A percentile compares a stretch with the other conserved stretches of the same genome.
phyloP scores from a whole-genome alignment of 2,329 filamentous ascomycete species.

The Calonectria pteridis region DNA sequence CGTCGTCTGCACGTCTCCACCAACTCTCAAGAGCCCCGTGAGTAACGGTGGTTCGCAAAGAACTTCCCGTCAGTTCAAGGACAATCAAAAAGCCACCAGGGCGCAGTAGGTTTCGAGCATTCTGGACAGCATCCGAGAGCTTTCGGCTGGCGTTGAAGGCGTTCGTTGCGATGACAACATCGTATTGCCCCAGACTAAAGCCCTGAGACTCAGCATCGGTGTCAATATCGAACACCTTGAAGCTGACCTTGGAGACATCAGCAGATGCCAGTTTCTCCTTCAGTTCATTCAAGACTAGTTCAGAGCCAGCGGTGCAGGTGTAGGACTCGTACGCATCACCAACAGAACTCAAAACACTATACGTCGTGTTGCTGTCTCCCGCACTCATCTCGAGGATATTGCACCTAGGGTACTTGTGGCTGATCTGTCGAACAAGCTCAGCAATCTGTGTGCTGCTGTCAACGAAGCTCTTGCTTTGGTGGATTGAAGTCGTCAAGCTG shows the following conservation, averaged over 20 bases:
- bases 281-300: background rate
- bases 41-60: background rate
- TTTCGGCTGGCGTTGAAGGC: background rate
- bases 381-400: background rate
- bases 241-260: background rate
- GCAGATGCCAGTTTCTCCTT: background rate
- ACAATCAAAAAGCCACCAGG: background rate
- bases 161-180: background rate
- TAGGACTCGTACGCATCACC: background rate
- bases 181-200: background rate
- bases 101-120: background rate
- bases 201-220: background rate
- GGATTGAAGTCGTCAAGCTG: background rate
- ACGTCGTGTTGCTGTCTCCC: background rate
- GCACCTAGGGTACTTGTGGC: background rate
- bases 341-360: background rate
- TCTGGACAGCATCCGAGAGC: background rate
- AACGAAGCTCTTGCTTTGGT: background rate
- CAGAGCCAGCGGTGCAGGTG: background rate
- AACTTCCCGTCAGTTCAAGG: background rate
- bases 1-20: background rate
- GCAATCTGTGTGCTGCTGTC: background rate
- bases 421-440: background rate
- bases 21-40: background rate
- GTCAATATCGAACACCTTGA: background rate